Base-by-base conservation (phyloP, 2,329 filamentous ascomycete genomes). In the Aciculosporium take region DNA sequence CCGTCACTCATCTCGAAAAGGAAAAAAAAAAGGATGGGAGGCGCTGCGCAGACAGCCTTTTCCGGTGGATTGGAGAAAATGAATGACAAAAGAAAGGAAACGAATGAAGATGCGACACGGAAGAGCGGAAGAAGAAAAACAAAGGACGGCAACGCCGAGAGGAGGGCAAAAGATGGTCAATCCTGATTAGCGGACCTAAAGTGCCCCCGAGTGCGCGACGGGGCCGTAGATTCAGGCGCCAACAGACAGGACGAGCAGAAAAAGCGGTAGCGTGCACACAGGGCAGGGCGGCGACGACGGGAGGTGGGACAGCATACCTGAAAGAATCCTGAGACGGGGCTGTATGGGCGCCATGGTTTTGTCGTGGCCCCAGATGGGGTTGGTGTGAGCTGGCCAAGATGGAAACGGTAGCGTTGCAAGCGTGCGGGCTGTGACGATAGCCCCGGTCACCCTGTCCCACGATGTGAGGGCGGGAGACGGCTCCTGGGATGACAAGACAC, bases 281-380 rank as follows among this genome's bases (percentile, higher is more conserved):
- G 41, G 37, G 25, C 39, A 39, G 24, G 28, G 32, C 33, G 28
- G 32, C 33, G 30, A 43, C 29, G 37, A 51, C 47, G 50, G 53
- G 50, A 51, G 47, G 53, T 55, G 53, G 55, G 54, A 56, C 54
- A 52, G 70, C 72, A 62, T 63, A 76, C 72, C 72, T 69, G 71
- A 73, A 57, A 75, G 66, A 61, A 74, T 67, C 65, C 69, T 74
- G 61, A 71, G 67, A 63, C 71, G 71, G 62, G 72, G 71, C 60
- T 71, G 65, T 59, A 67, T 63, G 60, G 72, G 71, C 63, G 71
- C 71, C 72, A 76, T 76, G 60, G 60, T 68, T 59, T 59, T 28
- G 56, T 50, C 47, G 45, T 49, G 48, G 50, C 48, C 52, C 50
- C 57, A 49, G 49, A 60, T 51, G 46, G 44, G 57, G 56, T 53